These are phyloP conservation scores for Stevia rebaudiana DNA, from an alignment of 140 eudicot species.

Conservation along the genomic window DNA sequence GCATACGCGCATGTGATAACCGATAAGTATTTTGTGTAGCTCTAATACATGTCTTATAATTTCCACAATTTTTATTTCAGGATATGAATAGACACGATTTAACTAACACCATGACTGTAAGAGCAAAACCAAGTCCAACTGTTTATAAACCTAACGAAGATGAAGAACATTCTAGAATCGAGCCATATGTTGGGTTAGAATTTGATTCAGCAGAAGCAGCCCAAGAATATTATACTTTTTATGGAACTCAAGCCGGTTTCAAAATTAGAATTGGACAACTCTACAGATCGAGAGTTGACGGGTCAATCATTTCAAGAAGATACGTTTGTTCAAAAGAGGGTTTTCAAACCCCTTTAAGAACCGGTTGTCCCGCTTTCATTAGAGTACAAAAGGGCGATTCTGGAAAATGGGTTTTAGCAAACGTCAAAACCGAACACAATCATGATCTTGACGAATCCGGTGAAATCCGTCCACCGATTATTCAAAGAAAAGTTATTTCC, in stretches of 20 bases:
- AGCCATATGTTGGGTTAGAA: constrained; percentile 39
- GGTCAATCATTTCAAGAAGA: constrained; percentile 38
- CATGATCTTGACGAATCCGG: constrained; percentile 39
- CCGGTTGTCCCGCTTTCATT: constrained; percentile 46
- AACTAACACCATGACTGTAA: constrained; percentile 33
- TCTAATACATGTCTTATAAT: constrained; percentile 1
- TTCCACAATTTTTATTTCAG: constrained; percentile 19
- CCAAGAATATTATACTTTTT: constrained; percentile 31
- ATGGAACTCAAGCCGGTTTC: constrained; percentile 39
- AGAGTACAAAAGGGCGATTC: constrained; percentile 36
- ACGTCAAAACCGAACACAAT: constrained; percentile 39
- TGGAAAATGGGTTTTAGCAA: constrained; percentile 43
- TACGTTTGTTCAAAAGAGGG: constrained; percentile 40
- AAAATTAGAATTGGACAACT: constrained; percentile 43
- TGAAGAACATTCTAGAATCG: constrained; percentile 32
- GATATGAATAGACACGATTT: constrained; percentile 33
- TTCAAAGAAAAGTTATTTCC: constrained; percentile 25
- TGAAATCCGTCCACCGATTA: constrained; percentile 24
- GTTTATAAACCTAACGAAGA: constrained; percentile 24
- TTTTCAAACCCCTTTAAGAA: constrained; percentile 35
- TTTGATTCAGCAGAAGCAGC: constrained; percentile 45
- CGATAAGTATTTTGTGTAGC: not conserved
- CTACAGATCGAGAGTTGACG: constrained; percentile 39
- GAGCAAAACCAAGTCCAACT: constrained; percentile 27
- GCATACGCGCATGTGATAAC: not conserved